A percentile compares a stretch with the other conserved stretches of the same genome.
These are phyloP conservation scores for Eucalyptus guilfoylei DNA, from an alignment of 345 rosid species.

Conservation along the genomic window DNA sequence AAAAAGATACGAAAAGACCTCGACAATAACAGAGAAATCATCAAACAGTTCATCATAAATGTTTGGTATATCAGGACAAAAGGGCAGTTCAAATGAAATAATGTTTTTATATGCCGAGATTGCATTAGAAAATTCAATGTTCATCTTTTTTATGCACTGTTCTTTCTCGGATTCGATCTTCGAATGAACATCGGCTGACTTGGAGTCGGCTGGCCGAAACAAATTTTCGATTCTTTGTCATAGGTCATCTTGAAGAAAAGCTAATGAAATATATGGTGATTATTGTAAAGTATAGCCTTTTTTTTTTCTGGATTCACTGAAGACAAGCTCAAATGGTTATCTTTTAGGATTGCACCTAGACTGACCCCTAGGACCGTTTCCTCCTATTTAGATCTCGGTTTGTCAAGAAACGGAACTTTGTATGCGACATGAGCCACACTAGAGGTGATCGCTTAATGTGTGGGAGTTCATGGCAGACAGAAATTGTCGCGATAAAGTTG, in stretches of 20 bases:
- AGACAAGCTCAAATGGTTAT: too few species aligned
- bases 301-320: too few species aligned
- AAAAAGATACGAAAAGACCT: neutral
- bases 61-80: neutral
- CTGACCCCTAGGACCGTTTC: too few species aligned
- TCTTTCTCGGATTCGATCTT: neutral
- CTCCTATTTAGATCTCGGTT: too few species aligned
- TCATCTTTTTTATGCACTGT: neutral
- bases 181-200: neutral
- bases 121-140: neutral
- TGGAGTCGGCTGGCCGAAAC: accelerated
- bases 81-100: neutral
- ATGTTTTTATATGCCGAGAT: neutral
- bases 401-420: too few species aligned
- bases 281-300: too few species aligned
- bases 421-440: too few species aligned
- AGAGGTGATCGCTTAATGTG: too few species aligned
- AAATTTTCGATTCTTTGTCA: neutral
- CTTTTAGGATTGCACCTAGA: too few species aligned
- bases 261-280: neutral
- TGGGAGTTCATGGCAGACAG: too few species aligned
- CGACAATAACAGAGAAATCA: neutral
- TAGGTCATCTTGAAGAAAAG: neutral
- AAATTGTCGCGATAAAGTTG: too few species aligned
- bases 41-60: too few species aligned